These are phyloP conservation scores for Solanum clarkiae DNA, from an alignment of 257 asterid genomes.

Conservation along the genomic window DNA sequence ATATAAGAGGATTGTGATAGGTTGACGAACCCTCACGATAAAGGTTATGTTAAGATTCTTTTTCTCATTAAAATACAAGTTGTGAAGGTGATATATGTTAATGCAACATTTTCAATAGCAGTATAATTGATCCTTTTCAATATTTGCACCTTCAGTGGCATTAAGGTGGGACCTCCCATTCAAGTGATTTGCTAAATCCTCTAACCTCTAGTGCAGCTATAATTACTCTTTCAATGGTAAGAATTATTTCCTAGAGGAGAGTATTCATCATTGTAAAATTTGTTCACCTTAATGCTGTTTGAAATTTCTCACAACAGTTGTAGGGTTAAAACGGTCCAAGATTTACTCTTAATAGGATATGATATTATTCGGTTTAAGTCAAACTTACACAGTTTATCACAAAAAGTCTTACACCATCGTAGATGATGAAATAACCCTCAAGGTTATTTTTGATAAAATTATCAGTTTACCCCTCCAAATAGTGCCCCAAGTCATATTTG, in stretches of 20 bases:
- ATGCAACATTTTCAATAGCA: slow-evolving; percentile 8
- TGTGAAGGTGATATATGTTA: background rate
- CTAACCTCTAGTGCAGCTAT: slow-evolving; percentile 21
- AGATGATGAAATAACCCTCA: too few relatives aligned
- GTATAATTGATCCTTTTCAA: slow-evolving; percentile 5
- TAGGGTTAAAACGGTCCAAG: too few relatives aligned
- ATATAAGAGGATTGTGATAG: background rate
- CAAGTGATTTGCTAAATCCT: background rate
- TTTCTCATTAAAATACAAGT: background rate
- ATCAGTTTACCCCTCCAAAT: too few relatives aligned
- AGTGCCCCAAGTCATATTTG: too few relatives aligned
- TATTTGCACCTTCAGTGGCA: slow-evolving; percentile 17
- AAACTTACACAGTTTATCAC: too few relatives aligned
- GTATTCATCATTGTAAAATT: background rate
- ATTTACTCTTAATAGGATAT: too few relatives aligned
- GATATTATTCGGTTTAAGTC: too few relatives aligned
- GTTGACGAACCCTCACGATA: background rate
- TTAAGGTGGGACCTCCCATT: slow-evolving; percentile 29
- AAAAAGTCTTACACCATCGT: too few relatives aligned
- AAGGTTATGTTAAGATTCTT: background rate
- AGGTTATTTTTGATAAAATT: too few relatives aligned
- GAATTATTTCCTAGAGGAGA: background rate
- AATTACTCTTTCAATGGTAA: slow-evolving; percentile 3
- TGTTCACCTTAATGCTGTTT: background rate
- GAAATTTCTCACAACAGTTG: too few relatives aligned